Percentiles rank a stretch among this genome's conserved stretches.
Conservation (phyloP, 2,329 filamentous ascomycete genomes). For the Alternaria novae-zelandiae region DNA sequence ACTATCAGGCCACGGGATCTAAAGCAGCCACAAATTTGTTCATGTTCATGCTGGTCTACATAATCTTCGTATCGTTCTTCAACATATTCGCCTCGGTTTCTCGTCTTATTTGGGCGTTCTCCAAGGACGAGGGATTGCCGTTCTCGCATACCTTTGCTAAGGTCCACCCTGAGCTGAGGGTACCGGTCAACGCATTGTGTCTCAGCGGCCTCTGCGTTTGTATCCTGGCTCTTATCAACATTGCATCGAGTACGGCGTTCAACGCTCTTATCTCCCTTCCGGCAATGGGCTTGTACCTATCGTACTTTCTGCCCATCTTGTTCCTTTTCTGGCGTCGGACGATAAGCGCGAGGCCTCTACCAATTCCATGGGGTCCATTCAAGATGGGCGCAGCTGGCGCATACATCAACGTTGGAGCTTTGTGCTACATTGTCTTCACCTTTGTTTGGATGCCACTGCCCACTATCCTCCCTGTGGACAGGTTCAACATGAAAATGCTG, state of each 20-base stretch:
- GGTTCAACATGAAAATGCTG: constrained; percentile 34
- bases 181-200: constrained; percentile 27
- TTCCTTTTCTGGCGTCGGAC: constrained; percentile 29
- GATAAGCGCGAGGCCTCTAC: constrained; percentile 4
- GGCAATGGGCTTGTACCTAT: constrained; percentile 37
- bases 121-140: constrained; percentile 54
- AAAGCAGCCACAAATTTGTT: constrained; percentile 52
- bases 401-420: constrained; percentile 28
- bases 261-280: constrained; percentile 41
- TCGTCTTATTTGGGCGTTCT: constrained; percentile 58
- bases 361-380: constrained; percentile 29
- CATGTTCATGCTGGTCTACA: constrained; percentile 34
- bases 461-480: constrained; percentile 22
- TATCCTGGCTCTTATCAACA: constrained; percentile 34
- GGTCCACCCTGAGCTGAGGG: constrained; percentile 26
- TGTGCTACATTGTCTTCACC: constrained; percentile 32
- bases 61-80: constrained; percentile 46
- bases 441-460: constrained; percentile 39
- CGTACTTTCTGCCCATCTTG: constrained; percentile 38
- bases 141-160: constrained; percentile 35
- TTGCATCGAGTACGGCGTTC: constrained; percentile 34
- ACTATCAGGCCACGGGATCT: constrained; percentile 42
- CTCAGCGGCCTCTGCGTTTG: constrained; percentile 37
- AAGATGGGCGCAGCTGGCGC: constrained; percentile 27
- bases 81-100: constrained; percentile 55